Percentiles rank a stretch among this genome's conserved stretches.
phyloP scores from a whole-genome alignment of 805 yeast species.

The Torulaspora delbrueckii region DNA sequence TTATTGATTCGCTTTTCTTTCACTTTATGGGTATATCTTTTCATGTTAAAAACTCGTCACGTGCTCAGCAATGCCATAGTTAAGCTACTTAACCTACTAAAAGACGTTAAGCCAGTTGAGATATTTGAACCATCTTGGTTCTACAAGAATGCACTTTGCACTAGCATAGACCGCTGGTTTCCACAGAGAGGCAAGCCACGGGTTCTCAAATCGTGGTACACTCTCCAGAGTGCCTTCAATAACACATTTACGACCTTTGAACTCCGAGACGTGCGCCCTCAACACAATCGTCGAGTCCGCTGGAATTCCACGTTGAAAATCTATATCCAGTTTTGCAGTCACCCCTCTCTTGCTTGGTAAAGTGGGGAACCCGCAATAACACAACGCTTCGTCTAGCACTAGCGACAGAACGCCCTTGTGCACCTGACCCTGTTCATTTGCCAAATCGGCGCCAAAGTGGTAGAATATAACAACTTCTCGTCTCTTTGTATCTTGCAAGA shows the following conservation, averaged over 20 bases:
- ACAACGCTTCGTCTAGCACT: conserved; percentile 76
- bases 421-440: conserved; percentile 66
- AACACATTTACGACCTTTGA: conserved; percentile 75
- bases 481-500: conserved; percentile 47
- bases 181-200: conserved; percentile 1
- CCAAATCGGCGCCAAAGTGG: conserved; percentile 62
- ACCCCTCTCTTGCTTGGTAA: conserved; percentile 83
- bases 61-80: neutral
- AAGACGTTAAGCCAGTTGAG: conserved; percentile 50
- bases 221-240: conserved; percentile 64
- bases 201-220: conserved; percentile 12
- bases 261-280: conserved; percentile 57
- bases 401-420: conserved; percentile 81
- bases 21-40: neutral
- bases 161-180: conserved; percentile 46
- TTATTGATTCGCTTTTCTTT: neutral
- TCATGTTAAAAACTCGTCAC: neutral
- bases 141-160: conserved; percentile 70
- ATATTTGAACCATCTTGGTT: conserved; percentile 84
- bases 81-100: conserved; percentile 3
- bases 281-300: conserved; percentile 64
- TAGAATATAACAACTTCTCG: conserved; percentile 60
- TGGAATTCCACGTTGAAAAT: conserved; percentile 46
- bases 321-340: conserved; percentile 68
- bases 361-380: conserved; percentile 77